Conservation (phyloP, 2,329 filamentous ascomycete genomes). For the Pseudogymnoascus sp. region DNA sequence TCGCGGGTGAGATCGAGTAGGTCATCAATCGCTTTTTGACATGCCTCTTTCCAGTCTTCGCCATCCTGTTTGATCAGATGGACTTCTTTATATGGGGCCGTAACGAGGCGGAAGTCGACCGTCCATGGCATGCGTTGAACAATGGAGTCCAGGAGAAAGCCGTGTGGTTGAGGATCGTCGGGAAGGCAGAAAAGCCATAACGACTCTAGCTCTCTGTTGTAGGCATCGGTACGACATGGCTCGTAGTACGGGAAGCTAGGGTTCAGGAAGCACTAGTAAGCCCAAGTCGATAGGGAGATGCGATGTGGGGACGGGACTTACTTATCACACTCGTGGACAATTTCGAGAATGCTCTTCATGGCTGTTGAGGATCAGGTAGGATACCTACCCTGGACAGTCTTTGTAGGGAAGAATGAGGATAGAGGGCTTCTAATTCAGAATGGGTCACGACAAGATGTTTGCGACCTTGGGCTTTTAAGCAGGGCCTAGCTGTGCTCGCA, state of each 20-base stretch:
- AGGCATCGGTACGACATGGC: slow-evolving; percentile 36
- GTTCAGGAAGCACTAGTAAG: neutral
- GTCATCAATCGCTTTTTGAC: slow-evolving; percentile 9
- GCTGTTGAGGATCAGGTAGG: neutral
- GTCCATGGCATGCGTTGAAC: slow-evolving; percentile 43
- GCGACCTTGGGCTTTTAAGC: neutral
- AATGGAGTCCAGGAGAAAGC: slow-evolving; percentile 41
- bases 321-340: slow-evolving; percentile 38
- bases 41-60: neutral
- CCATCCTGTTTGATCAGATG: neutral
- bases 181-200: slow-evolving; percentile 41
- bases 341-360: slow-evolving; percentile 28
- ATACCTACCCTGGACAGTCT: neutral
- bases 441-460: neutral
- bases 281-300: neutral
- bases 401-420: neutral
- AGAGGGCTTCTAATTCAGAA: neutral
- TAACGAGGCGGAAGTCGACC: slow-evolving; percentile 29
- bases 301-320: slow-evolving; percentile 22
- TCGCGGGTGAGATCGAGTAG: slow-evolving; percentile 18
- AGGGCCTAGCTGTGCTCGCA: neutral
- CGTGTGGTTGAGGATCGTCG: slow-evolving; percentile 39
- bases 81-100: neutral
- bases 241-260: slow-evolving; percentile 17
- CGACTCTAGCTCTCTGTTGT: slow-evolving; percentile 34